Base-by-base conservation (phyloP, 441 rosid genomes). In the Sinapis alba region DNA sequence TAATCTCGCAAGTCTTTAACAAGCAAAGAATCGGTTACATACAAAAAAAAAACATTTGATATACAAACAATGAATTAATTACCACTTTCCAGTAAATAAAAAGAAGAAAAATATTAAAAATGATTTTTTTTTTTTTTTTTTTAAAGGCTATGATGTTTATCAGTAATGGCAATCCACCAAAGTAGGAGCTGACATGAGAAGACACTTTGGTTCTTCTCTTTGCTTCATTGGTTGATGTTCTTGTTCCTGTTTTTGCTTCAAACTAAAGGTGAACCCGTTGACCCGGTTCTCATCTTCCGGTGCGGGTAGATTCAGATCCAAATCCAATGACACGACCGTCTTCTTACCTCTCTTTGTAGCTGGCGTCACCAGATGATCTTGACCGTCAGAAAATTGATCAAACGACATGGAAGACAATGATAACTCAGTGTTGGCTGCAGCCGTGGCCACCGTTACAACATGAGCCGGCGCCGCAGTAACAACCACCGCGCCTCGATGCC, bases 281-380 rank as follows among this genome's bases (percentile, higher is more conserved):
- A 73, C 45, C 50, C 66, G 45, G 65, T 73, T 73, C 77, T 73
- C 92, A 34, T 91, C 94, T 59, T 86, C 96, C 12, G 94, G 91
- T 8, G 94, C 96, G 0, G 97, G 97, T 56, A 93, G 89, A 80
- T 93, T 93, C 68, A 93, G 94, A 88, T 93, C 98, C 80, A 93
- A 87, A 71, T 88, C 94, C 62, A 93, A 84, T 18, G 90, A 86
- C 77, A 86, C 62, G 12, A 74, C 67, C 21, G 60, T 23, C 60
- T 78, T 87, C 24, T 79, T 85, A 50, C 72, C 73, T 70, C 71
- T 86, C 75, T 86, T 72, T 62, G 51, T 34, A 30, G 7, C 51
- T 51, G 51, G 75, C 68, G 19, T 80, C 38, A 58, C 16, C 15
- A 60, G 10, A 58, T 66, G 64, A 61, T 68, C 72, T 50, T 71